Evolutionary conservation across 495 filamentous ascomycete species (phyloP), one percentile per base, ranked within the genome.

Genomic region (Thozetella sp.): DNA sequence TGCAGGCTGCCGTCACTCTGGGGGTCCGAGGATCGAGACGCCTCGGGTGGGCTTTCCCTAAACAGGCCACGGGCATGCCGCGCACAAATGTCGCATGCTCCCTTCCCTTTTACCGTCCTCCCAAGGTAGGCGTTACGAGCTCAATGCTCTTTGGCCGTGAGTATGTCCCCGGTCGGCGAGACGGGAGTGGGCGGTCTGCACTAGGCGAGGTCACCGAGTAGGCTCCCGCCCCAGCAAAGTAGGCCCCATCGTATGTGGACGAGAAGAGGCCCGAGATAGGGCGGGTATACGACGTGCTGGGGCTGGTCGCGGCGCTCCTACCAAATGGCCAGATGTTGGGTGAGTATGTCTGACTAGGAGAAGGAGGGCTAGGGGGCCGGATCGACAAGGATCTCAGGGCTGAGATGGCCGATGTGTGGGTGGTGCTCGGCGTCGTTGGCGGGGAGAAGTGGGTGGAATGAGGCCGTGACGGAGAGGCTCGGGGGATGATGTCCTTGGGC

Each of bases 101-200:
- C 34, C 34, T 34, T 22, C 10, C 53, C 24, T n/a, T 12, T 67
- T 69, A 80, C 56, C 76, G 73, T 24, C 75, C 75, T 55, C 79
- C 57, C 70, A 82, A n/a, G n/a, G n/a, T 76, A 27, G 79, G 79
- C 25, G 77, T 81, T 26, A 82, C 76, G 24, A 82, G 68, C 64
- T 81, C 78, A 63, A 82, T 79, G 64, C 76, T 79, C 67, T 81
- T 82, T 2, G 79, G 78, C 40, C 78, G 70, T 54, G 78, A 79
- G 68, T 81, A 77, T 37, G 68, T 64, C 6, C 72, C 69, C 1
- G 79, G 78, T 46, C 70, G 70, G 48, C 78, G 75, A 17, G 66
- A 62, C 0, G 79, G 79, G 22, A 82, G 64, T 10, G 79, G 79
- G 15, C 79, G 72, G 37, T 80, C 78, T 17, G 72, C 65, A 52